Base-by-base conservation (phyloP, 768 basidiomycete species). In the Mycena metata region DNA sequence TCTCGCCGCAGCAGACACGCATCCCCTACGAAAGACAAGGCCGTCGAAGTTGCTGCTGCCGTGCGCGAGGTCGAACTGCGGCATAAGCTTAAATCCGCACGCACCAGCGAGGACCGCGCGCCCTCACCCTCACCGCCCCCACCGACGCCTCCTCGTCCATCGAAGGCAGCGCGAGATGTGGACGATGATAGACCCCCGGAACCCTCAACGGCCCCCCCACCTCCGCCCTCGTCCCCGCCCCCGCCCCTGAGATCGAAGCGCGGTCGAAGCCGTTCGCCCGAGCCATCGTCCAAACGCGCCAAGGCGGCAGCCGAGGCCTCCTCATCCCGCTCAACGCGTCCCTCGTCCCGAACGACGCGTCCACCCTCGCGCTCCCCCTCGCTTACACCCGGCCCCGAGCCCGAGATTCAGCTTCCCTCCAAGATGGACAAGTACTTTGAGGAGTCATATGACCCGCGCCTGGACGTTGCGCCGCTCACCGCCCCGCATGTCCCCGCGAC, bases 371-470 rank as follows among this genome's bases (percentile, higher is more conserved):
- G 69, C 3, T 81, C 84, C 5, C 80, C 78, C 16, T 79, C 83
- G 19, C 82, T 85, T 4, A 83, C 83, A 1, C 81, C 86, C 9
- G 81, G 83, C 3, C 83, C 86, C 66, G 77, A 83, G 72, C 76
- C 86, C 75, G 59, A 83, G 80, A 10, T 78, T 21, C 82, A 85
- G 45, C 81, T 90, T 13, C 91, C 94, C 0, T 97, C 95, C 59
- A 99, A 99, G 82, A 99, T 99, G 98, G 98, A 99, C 82, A 95
- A 94, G 73, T 99, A 99, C 83, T 99, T 99, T 70, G 88, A 92
- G 45, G 86, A 88, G 33, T 86, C 88, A 0, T 99, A 99, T 75
- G 96, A 99, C 78, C 98, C 98, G 1, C 90, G 92, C 3, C 83
- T 98, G 9, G 98, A 99, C 78, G 87, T 96, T 39, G 87, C 91